Base-by-base conservation (phyloP, 257 asterid species). In the Striga asiatica region DNA sequence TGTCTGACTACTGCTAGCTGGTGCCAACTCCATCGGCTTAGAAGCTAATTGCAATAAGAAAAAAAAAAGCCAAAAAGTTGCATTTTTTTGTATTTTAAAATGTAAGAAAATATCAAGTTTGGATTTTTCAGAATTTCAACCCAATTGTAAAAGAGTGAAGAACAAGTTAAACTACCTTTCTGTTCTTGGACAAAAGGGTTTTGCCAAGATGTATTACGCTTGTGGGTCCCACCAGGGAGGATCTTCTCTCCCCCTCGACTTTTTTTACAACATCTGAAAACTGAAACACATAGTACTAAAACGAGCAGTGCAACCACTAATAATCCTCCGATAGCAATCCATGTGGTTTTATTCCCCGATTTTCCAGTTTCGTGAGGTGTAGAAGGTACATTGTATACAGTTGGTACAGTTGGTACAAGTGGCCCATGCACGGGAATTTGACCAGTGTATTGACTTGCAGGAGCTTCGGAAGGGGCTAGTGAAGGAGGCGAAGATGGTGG, bases 401-500 rank as follows among this genome's bases (percentile, higher is more conserved):
- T 41, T 6, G 17, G 5, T 14, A 3, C 48, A 16, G 48, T 18
- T 3, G 81, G 22, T n/a, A n/a, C n/a, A n/a, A n/a, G n/a, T 8
- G 82, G 80, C 60, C 75, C 87, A 28, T 45, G 64, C 47, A 29
- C 67, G 42, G 64, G 71, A 19, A 23, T 62, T 48, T 57, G 59
- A 17, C 75, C 79, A 38, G 64, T 60, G 19, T 54, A 21, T 19
- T 53, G 72, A 55, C 89, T 92, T 58, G 85, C 71, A 48, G 79
- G 77, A 17, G 78, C 76, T 39, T 59, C 64, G 8, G 71, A 59
- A 25, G 97, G 85, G 28, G 89, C 48, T 34, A 68, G 49, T 28
- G 75, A 48, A 56, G 92, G 89, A 50, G 89, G 25, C 3, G 70
- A 27, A 17, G 68, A 64, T 6, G 94, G 95, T 23, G 95, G 92